Evolutionary conservation across 306 rosid species (phyloP).

Genomic region (Lathyrus aphaca): DNA sequence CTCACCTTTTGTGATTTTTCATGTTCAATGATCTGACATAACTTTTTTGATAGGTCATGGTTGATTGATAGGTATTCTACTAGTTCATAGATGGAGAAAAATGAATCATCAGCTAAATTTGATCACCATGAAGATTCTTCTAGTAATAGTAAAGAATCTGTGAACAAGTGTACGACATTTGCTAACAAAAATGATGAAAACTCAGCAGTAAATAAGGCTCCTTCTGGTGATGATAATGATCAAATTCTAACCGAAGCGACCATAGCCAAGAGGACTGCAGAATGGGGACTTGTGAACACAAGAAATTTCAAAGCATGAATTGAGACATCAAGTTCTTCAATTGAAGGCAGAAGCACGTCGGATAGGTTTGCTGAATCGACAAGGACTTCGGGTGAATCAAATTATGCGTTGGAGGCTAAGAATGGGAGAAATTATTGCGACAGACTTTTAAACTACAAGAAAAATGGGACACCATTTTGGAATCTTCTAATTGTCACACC

Average conservation of each 20-base stretch:
- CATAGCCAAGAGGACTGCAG: conserved; percentile 69
- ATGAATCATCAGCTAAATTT: too few relatives aligned
- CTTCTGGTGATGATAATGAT: neutral
- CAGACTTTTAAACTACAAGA: conserved; percentile 90
- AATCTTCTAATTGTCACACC: conserved; percentile 94
- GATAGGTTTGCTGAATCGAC: conserved; percentile 51
- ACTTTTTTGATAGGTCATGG: conserved; percentile 1
- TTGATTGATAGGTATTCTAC: conserved; percentile 5
- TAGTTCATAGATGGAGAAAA: conserved; percentile 55
- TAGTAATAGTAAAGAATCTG: conserved; percentile 33
- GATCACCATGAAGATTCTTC: too few relatives aligned
- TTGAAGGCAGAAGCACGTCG: conserved; percentile 50
- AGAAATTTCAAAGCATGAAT: conserved; percentile 51
- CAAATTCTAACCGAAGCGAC: conserved; percentile 52
- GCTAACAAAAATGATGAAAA: conserved; percentile 34
- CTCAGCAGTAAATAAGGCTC: neutral
- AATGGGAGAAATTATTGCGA: conserved; percentile 79
- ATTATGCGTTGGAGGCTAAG: conserved; percentile 44
- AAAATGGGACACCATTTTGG: conserved; percentile 91
- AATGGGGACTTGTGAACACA: conserved; percentile 82
- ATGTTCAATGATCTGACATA: conserved; percentile 27
- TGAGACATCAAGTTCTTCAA: conserved; percentile 37
- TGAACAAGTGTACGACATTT: conserved; percentile 87
- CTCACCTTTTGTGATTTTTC: conserved; percentile 7
- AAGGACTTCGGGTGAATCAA: conserved; percentile 66